Evolutionary conservation across 768 basidiomycete genomes (phyloP).

Genomic region (Podaxis carcinomalis): DNA sequence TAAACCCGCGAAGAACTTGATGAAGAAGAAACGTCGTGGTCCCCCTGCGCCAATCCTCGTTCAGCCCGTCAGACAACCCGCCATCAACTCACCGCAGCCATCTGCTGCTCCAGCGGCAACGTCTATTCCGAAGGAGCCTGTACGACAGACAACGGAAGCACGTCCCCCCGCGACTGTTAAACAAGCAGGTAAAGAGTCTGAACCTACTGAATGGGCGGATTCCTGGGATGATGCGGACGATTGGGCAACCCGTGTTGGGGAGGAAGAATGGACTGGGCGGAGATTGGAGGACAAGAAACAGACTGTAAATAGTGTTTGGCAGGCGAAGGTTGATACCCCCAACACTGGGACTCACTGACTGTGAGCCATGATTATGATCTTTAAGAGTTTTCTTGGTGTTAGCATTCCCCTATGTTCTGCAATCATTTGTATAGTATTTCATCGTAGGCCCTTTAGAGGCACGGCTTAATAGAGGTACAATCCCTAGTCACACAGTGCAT

Average conservation of each 20-base stretch:
- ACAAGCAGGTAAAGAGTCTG: neutral
- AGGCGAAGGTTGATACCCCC: neutral
- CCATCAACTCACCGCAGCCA: slow-evolving; percentile 28
- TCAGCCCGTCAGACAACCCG: slow-evolving; percentile 25
- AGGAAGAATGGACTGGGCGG: slow-evolving; percentile 44
- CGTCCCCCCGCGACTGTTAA: neutral
- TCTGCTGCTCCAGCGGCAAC: slow-evolving; percentile 12
- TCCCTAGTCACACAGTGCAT: neutral
- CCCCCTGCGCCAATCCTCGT: slow-evolving; percentile 39
- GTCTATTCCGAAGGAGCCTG: slow-evolving; percentile 8
- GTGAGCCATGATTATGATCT: neutral
- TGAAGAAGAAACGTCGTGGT: slow-evolving; percentile 30
- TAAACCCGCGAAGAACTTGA: slow-evolving; percentile 26
- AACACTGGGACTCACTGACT: neutral
- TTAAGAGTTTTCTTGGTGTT: neutral
- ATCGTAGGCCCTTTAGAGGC: neutral
- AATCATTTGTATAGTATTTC: slow-evolving; percentile 1
- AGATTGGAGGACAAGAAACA: slow-evolving; percentile 34
- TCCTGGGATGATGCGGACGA: slow-evolving; percentile 50
- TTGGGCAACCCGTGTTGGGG: slow-evolving; percentile 45
- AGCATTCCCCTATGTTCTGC: neutral
- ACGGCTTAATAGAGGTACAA: neutral
- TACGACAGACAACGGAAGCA: slow-evolving; percentile 7
- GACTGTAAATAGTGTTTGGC: slow-evolving; percentile 17
- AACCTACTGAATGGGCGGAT: slow-evolving; percentile 38